Base-by-base conservation (phyloP, 2,329 filamentous ascomycete species). In the Mycosphaerelloides madeirae region DNA sequence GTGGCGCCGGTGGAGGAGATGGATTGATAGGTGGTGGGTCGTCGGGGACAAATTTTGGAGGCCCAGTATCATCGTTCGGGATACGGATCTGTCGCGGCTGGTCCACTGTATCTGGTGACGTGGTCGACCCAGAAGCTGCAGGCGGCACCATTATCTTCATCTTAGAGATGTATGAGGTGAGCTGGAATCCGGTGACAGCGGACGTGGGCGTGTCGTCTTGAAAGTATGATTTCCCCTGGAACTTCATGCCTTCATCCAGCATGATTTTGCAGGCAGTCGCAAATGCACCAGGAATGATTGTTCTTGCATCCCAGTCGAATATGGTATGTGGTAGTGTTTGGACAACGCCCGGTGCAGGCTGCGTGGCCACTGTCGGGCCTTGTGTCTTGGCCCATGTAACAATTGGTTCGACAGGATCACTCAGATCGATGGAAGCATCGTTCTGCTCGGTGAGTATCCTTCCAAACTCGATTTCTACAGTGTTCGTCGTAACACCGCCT, bases 111-210 rank as follows among this genome's bases (percentile, higher is more conserved):
- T 38, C 35, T 7, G 29, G 12, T 25, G 41, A 22, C 12, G 25
- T 29, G 6, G 18, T 29, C 3, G 41, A 35, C 28, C 22, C 28
- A 29, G 28, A 29, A 29, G 8, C 28, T 29, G 25, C 18, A 32
- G n/a, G n/a, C n/a, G n/a, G n/a, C n/a, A n/a, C n/a, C n/a, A n/a
- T 32, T 18, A 45, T 45, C 18, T 45, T 45, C 43, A 41, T 45
- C 13, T 41, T 31, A 16, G 43, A 45, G 2, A 45, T 28, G 31
- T 41, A 45, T 8, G 43, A 45, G 28, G 32, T 29, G 2, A 45
- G 18, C 5, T 41, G 40, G 13, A 35, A 37, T 16, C 37, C 37
- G 6, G 43, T 45, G 20, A 45, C 43, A 4, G 43, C 43, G 22
- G 43, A 40, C 2, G 43, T 29, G 0, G 31, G 31, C 15, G 15